Evolutionary conservation across 2,329 filamentous ascomycete species (phyloP).

Genomic region (Corniculantispora saksenae): DNA sequence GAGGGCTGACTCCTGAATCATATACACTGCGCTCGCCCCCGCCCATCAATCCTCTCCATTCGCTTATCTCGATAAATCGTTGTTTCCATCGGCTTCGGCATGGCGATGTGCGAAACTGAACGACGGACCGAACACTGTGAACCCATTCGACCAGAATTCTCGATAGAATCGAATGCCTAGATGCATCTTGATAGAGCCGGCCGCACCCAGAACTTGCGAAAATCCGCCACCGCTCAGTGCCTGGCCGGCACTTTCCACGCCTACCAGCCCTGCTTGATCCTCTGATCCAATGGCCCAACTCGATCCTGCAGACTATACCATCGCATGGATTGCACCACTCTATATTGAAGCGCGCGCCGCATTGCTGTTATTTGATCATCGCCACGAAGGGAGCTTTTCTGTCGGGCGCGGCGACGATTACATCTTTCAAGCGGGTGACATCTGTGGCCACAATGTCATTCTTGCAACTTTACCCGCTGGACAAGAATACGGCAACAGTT

Average conservation of each 20-base stretch:
- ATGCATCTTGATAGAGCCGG: no score
- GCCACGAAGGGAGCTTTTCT: conserved; percentile 34
- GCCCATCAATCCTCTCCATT: no score
- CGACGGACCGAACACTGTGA: no score
- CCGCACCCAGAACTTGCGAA: no score
- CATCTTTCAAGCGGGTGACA: conserved; percentile 37
- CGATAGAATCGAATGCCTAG: no score
- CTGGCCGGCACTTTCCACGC: not conserved
- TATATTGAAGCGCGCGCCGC: conserved; percentile 38
- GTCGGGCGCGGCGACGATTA: conserved; percentile 36
- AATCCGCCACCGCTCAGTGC: no score
- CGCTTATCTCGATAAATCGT: no score
- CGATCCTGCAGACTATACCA: conserved; percentile 29
- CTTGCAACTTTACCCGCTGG: conserved; percentile 35
- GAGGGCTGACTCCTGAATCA: no score
- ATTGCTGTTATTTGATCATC: conserved; percentile 34
- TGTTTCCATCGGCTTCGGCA: no score
- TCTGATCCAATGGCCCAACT: conserved; percentile 19
- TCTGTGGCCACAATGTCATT: conserved; percentile 37
- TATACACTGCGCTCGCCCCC: no score
- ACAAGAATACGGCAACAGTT: conserved; percentile 34
- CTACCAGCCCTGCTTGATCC: not conserved
- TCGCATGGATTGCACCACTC: conserved; percentile 28
- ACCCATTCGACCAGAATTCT: no score
- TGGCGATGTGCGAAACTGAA: no score